Evolutionary conservation across 2,329 filamentous ascomycete species (phyloP).

Genomic region (Neoascochyta sp.): DNA sequence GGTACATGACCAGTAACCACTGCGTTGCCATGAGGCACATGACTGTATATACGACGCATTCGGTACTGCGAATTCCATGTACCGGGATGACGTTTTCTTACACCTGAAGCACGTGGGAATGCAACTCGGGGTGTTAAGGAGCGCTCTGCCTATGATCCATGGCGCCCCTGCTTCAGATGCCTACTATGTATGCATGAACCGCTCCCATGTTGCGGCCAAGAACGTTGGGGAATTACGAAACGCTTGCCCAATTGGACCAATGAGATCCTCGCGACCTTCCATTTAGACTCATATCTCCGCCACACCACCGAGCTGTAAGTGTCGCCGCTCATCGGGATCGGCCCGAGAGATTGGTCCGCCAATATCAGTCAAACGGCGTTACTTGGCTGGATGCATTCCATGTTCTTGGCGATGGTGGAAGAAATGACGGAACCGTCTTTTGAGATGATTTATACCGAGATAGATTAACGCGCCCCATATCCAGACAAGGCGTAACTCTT

Average conservation of each 20-base stretch:
- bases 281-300: conserved; percentile 5
- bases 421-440: conserved; percentile 9
- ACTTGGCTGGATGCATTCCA: conserved; percentile 8
- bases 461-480: conserved; percentile 4
- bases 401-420: conserved; percentile 2
- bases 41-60: too few species aligned
- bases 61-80: too few species aligned
- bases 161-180: too few species aligned
- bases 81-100: too few species aligned
- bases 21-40: too few species aligned
- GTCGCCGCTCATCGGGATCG: conserved; percentile 3
- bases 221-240: conserved; percentile 3
- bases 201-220: conserved; percentile 5
- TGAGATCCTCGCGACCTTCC: conserved; percentile 4
- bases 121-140: too few species aligned
- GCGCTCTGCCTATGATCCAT: too few species aligned
- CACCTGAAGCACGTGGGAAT: too few species aligned
- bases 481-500: conserved; percentile 1
- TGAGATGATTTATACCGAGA: too few species aligned
- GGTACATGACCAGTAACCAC: too few species aligned
- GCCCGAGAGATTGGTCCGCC: conserved; percentile 3
- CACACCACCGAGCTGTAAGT: conserved; percentile 1
- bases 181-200: too few species aligned
- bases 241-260: conserved; percentile 2
- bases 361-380: conserved; percentile 8